phyloP scores from a whole-genome alignment of 2,329 filamentous ascomycete species.

The Dactylellina haptotyla region DNA sequence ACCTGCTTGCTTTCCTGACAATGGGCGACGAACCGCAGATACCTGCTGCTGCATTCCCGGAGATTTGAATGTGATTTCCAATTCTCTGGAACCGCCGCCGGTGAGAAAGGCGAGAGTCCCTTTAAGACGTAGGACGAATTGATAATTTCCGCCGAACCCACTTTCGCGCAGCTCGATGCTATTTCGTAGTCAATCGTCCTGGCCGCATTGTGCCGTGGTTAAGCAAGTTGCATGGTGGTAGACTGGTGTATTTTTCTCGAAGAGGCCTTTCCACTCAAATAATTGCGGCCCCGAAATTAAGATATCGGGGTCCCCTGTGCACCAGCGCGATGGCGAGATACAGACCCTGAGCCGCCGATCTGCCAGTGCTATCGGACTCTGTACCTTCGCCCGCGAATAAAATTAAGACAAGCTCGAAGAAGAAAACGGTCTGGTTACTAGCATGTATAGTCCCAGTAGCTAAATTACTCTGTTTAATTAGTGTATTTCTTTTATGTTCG shows the following conservation, averaged over 20 bases:
- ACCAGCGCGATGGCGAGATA: conserved; percentile 4
- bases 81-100: conserved; percentile 41
- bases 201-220: conserved; percentile 40
- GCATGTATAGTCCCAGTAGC: too few relatives aligned
- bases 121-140: conserved; percentile 18
- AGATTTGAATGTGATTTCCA: conserved; percentile 51
- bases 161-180: neutral
- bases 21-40: too few relatives aligned
- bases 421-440: neutral
- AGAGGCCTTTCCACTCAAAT: conserved; percentile 16
- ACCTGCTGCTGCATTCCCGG: conserved; percentile 43
- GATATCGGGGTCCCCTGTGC: conserved; percentile 22
- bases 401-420: neutral
- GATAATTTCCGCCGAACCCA: conserved; percentile 47
- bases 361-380: neutral
- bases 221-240: neutral
- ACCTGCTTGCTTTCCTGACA: conserved; percentile 3
- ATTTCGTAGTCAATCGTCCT: neutral
- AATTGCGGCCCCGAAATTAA: conserved; percentile 51
- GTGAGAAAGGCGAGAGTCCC: too few relatives aligned
- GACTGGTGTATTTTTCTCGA: neutral
- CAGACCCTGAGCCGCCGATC: conserved; percentile 50
- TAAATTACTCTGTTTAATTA: neutral
- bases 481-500: neutral
- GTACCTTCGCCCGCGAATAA: neutral